These are phyloP conservation scores for Clarireedia paspali DNA, from an alignment of 2,329 filamentous ascomycete species.

Conservation along the genomic window DNA sequence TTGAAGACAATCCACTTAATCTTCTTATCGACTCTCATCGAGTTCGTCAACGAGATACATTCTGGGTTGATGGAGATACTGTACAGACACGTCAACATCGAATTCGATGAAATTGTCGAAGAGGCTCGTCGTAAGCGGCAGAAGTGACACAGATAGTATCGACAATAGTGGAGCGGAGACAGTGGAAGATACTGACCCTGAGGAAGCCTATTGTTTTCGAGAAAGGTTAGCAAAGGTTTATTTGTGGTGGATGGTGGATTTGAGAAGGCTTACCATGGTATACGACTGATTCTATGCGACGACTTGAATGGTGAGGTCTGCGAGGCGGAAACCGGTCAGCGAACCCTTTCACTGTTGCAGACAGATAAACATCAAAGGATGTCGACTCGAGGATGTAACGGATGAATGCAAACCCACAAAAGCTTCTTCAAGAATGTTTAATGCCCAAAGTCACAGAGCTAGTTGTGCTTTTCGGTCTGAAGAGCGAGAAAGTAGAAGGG, in stretches of 20 bases:
- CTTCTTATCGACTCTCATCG: slow-evolving; percentile 75
- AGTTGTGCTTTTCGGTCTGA: not conserved
- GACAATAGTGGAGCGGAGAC: slow-evolving; percentile 15
- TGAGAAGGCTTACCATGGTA: slow-evolving; percentile 17
- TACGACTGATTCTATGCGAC: slow-evolving; percentile 7
- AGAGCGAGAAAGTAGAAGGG: slow-evolving; percentile 5
- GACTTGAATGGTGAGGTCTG: slow-evolving; percentile 1
- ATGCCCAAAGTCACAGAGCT: not conserved
- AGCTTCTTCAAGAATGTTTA: not conserved
- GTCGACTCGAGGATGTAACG: too few species aligned
- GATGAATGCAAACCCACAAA: too few species aligned
- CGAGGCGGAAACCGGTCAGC: slow-evolving; percentile 1
- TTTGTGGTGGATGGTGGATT: not conserved
- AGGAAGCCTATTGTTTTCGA: slow-evolving; percentile 49
- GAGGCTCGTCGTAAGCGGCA: slow-evolving; percentile 2
- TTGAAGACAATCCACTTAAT: slow-evolving; percentile 86
- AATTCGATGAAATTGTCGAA: not conserved
- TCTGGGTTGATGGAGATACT: slow-evolving; percentile 68
- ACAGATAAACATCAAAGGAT: slow-evolving; percentile 3
- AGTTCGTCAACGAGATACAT: slow-evolving; percentile 65
- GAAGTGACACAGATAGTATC: slow-evolving; percentile 5
- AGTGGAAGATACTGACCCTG: slow-evolving; percentile 46
- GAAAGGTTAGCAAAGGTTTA: slow-evolving; percentile 14
- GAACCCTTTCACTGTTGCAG: not conserved
- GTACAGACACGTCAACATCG: slow-evolving; percentile 17